Base-by-base conservation (phyloP, 345 rosid species). In the Trapa bicornis region DNA sequence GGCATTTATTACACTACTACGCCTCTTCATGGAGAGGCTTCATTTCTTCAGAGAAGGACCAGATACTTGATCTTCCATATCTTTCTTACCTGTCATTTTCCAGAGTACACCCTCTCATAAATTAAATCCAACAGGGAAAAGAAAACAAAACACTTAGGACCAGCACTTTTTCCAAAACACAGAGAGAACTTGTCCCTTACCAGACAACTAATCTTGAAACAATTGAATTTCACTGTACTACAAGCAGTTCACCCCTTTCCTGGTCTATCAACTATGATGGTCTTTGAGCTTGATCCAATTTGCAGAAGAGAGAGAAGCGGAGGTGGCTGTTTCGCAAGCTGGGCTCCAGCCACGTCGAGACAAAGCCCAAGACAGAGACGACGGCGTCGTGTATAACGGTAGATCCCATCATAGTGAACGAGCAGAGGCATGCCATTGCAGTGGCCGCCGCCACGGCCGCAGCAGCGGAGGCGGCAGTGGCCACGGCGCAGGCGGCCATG, bases 301-400 rank as follows among this genome's bases (percentile, higher is more conserved):
- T 61, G 72, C 82, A 86, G 92, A 87, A 80, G 76, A 81, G 86
- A 67, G 95, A 87, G 75, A 93, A 87, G 79, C 82, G 85, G 74
- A 85, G 89, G 73, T 91, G 92, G 97, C 64, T 83, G 12, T 87
- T 90, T 67, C 73, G 89, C 70, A 90, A 77, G 80, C 36, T 71
- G 42, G 47, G 65, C 64, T 14, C 37, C 29, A 61, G 35, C 71
- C 60, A 68, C 35, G 52, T 29, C n/a, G 60, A 66, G 38, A 65
- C 83, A 1, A 81, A 78, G 29, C 84, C 82, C 0, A 83, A 82
- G 11, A 83, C 86, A 12, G 80, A 75, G 77, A 54, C 45, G 11
- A 83, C 86, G 12, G 80, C 74, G 77, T 41, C 45, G 11, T 56
- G 68, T 36, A 33, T 54, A 48, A 57, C 70, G 13, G 43, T 56